Evolutionary conservation across 495 filamentous ascomycete species (phyloP).

Genomic region (Daldinia concentrica): DNA sequence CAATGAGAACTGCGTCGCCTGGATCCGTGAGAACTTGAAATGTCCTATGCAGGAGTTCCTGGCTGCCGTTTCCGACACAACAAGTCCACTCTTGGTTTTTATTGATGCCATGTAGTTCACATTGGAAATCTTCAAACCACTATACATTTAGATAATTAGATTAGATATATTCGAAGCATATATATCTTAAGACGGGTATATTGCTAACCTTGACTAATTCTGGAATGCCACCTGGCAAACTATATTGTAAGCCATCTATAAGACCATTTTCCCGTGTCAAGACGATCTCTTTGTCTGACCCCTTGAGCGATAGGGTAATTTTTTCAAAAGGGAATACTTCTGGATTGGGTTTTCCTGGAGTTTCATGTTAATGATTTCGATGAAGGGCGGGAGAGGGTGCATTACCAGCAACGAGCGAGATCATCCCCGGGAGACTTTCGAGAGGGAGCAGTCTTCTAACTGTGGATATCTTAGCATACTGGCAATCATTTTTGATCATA

Average conservation of each 20-base stretch:
- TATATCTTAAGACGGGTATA: neutral
- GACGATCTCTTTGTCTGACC: conserved; percentile 6
- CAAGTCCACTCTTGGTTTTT: conserved; percentile 7
- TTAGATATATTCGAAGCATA: neutral
- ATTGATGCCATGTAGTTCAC: conserved; percentile 10
- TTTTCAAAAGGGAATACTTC: conserved; percentile 19
- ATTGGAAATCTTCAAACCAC: conserved; percentile 16
- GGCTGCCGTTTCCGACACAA: conserved; percentile 14
- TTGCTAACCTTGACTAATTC: conserved; percentile 1
- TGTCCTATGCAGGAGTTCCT: conserved; percentile 17
- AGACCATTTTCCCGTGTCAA: conserved; percentile 18
- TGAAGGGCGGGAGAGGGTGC: neutral
- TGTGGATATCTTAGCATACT: conserved; percentile 1
- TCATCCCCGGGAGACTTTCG: conserved; percentile 15
- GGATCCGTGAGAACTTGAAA: conserved; percentile 17
- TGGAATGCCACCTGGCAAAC: conserved; percentile 12
- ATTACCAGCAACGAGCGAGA: conserved; percentile 15
- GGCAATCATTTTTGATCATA: neutral
- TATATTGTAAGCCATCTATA: conserved; percentile 12
- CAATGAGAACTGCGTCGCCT: conserved; percentile 11
- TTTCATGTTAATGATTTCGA: neutral
- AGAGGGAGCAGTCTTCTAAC: conserved; percentile 21
- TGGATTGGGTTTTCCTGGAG: conserved; percentile 13
- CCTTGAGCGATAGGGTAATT: conserved; percentile 6
- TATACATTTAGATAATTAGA: neutral